Evolutionary conservation across 345 rosid genomes (phyloP), one percentile per base, ranked within the genome.

Genomic region (Melastoma malabathricum): DNA sequence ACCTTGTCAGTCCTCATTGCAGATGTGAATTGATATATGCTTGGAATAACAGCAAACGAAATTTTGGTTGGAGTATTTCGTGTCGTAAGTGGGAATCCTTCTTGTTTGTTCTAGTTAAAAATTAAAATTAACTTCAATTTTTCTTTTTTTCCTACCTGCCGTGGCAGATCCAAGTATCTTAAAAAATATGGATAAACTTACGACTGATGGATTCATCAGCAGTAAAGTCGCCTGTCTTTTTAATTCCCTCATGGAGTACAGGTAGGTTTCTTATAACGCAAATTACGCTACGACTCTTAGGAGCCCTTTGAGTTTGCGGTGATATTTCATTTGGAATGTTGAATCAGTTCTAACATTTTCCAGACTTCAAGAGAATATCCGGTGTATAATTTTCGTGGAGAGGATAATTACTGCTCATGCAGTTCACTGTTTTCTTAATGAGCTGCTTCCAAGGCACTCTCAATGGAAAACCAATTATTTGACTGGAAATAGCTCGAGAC

Each of bases 341-440:
- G 29, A 53, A 20, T 59, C 27, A 15, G 10, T 31, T 45, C 20
- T 44, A n/a, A 22, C 17, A 39, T 44, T 41, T 45, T 20, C 12
- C 81, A 92, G 96, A 61, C 60, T 44, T 44, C 50, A 77, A 56
- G 54, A 73, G 64, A 80, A 82, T 29, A 79, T 87, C 15, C 72
- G 95, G 66, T 92, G 96, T 56, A 78, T 87, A 60, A 43, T 92
- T 50, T 92, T 92, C 63, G 93, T 84, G 56, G 73, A 84, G 61
- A 79, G 96, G 75, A 75, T 92, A 48, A 71, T 92, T 31, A 59
- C 88, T 27, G 82, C 93, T 4, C 52, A 72, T 46, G 89, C 79
- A 50, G 56, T 92, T 61, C 70, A 75, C 46, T 64, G 78, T 39
- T 63, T 84, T 15, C 63, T 87, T 46, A 67, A 62, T 53, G 77